Evolutionary conservation across 2,329 filamentous ascomycete genomes (phyloP).

Genomic region (Drechslerella stenobrocha): DNA sequence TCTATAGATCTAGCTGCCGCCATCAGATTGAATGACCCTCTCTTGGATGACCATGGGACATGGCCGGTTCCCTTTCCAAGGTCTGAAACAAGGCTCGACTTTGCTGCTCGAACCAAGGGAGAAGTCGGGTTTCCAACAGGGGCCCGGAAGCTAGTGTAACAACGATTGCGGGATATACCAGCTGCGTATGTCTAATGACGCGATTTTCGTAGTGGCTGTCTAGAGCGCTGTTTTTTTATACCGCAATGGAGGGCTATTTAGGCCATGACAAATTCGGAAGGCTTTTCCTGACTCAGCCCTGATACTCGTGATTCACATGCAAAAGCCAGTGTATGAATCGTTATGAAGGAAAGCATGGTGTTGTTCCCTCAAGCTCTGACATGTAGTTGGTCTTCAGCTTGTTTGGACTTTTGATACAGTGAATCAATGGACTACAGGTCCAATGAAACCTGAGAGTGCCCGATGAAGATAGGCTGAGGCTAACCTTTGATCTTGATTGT

Average conservation of each 20-base stretch:
- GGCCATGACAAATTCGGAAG: conserved; percentile 27
- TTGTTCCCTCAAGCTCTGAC: too few relatives aligned
- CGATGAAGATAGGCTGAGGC: too few relatives aligned
- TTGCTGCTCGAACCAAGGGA: conserved; percentile 58
- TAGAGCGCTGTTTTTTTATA: conserved; percentile 15
- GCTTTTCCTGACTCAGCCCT: conserved; percentile 56
- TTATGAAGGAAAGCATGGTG: conserved; percentile 60
- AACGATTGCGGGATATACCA: conserved; percentile 61
- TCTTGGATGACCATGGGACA: conserved; percentile 25
- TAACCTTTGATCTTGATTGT: too few relatives aligned
- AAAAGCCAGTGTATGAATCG: conserved; percentile 60
- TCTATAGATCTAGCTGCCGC: too few relatives aligned
- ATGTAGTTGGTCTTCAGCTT: too few relatives aligned
- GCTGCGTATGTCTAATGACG: conserved; percentile 60
- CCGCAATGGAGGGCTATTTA: conserved; percentile 16
- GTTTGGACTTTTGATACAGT: too few relatives aligned
- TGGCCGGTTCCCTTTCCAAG: conserved; percentile 10
- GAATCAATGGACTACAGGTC: too few relatives aligned
- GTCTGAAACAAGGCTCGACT: conserved; percentile 52
- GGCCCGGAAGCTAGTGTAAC: conserved; percentile 58
- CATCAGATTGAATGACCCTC: conserved; percentile 24
- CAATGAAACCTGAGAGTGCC: too few relatives aligned
- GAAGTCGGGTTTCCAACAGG: conserved; percentile 62
- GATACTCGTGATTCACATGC: conserved; percentile 57
- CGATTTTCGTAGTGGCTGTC: conserved; percentile 59